Evolutionary conservation across 2,329 filamentous ascomycete genomes (phyloP).

Genomic region (Penicillium paneum): DNA sequence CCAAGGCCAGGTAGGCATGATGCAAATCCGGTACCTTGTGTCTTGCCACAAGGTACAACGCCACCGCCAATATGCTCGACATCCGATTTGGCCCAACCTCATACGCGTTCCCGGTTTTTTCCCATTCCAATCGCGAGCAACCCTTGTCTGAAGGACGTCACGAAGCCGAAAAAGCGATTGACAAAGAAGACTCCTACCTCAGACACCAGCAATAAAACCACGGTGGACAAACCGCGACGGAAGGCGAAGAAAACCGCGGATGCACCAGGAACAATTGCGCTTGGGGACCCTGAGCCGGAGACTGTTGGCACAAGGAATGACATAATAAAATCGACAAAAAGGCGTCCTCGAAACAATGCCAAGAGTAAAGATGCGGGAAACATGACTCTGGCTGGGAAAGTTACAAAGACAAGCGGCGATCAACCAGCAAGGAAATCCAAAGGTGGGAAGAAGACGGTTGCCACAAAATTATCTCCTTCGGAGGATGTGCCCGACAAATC

Average conservation of each 20-base stretch:
- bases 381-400: slow-evolving; percentile 35
- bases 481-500: not conserved
- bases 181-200: slow-evolving; percentile 10
- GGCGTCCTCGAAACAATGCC: slow-evolving; percentile 20
- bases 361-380: slow-evolving; percentile 29
- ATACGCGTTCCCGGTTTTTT: slow-evolving; percentile 29
- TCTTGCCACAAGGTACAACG: slow-evolving; percentile 22
- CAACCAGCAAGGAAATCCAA: slow-evolving; percentile 13
- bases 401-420: slow-evolving; percentile 32
- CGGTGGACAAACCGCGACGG: slow-evolving; percentile 13
- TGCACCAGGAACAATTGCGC: slow-evolving; percentile 1
- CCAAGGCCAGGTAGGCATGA: slow-evolving; percentile 29
- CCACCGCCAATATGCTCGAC: slow-evolving; percentile 29
- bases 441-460: slow-evolving; percentile 10
- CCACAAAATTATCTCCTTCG: not conserved
- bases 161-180: slow-evolving; percentile 11
- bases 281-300: not conserved
- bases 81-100: slow-evolving; percentile 22
- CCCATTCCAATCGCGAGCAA: slow-evolving; percentile 7
- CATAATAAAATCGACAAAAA: slow-evolving; percentile 23
- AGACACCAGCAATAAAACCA: slow-evolving; percentile 6
- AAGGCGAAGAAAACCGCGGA: slow-evolving; percentile 16
- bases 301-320: slow-evolving; percentile 14
- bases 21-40: slow-evolving; percentile 11
- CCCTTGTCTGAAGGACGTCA: not conserved